phyloP scores from a whole-genome alignment of 345 rosid species.

The Punica granatum region DNA sequence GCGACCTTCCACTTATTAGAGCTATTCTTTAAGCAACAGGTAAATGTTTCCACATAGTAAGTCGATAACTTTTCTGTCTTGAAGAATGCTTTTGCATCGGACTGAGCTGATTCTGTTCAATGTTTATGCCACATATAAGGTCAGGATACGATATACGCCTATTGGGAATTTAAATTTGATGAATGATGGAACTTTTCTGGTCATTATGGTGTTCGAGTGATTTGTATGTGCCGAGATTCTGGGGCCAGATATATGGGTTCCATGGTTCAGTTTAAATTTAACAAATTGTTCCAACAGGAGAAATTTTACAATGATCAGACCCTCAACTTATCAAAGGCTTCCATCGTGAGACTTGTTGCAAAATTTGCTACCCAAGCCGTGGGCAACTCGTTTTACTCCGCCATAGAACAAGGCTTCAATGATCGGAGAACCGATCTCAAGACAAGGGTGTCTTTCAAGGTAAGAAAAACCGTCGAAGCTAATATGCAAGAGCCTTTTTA shows the following conservation, averaged over 20 bases:
- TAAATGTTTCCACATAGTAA: slow-evolving; percentile 12
- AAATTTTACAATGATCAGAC: slow-evolving; percentile 65
- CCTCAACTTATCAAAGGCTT: slow-evolving; percentile 41
- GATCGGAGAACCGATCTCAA: slow-evolving; percentile 51
- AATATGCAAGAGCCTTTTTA: no score
- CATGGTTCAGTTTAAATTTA: neutral
- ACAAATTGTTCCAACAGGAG: slow-evolving; percentile 34
- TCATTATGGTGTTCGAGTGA: neutral
- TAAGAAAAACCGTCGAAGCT: slow-evolving; percentile 13
- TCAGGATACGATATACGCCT: neutral
- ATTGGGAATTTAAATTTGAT: neutral
- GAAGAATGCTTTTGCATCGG: neutral
- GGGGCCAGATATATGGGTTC: neutral
- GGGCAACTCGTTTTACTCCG: slow-evolving; percentile 47
- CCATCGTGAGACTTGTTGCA: slow-evolving; percentile 46
- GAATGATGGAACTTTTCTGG: no score
- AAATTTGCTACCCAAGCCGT: slow-evolving; percentile 40
- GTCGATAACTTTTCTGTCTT: neutral
- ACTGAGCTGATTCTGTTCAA: neutral
- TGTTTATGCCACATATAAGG: neutral
- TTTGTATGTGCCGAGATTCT: neutral
- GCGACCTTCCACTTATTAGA: slow-evolving; percentile 63
- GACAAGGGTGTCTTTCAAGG: slow-evolving; percentile 86
- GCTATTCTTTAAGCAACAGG: slow-evolving; percentile 70
- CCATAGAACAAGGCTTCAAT: slow-evolving; percentile 48